Evolutionary conservation across 2,329 filamentous ascomycete species (phyloP).

Genomic region (Fusarium continuum): DNA sequence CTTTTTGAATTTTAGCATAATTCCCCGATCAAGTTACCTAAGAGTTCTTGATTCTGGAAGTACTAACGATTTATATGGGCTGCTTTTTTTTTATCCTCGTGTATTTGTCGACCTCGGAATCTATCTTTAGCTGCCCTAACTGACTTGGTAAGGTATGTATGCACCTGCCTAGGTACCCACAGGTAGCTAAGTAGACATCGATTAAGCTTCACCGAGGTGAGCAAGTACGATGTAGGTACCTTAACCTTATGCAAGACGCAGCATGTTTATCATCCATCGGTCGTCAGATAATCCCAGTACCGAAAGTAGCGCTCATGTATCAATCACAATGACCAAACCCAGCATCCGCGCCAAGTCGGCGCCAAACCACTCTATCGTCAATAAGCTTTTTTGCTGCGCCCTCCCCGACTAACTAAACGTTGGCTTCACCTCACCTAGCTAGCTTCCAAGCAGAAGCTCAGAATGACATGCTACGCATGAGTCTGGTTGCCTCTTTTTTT

Average conservation of each 20-base stretch:
- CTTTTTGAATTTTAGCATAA: too few relatives aligned
- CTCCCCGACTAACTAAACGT: constrained; percentile 22
- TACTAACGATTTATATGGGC: background rate
- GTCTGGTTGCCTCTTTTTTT: background rate
- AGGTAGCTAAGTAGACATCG: too few relatives aligned
- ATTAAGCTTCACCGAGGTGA: background rate
- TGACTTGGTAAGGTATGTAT: too few relatives aligned
- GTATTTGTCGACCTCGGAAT: background rate
- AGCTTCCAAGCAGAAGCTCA: constrained; percentile 17
- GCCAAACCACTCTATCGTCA: constrained; percentile 37
- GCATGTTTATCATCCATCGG: too few relatives aligned
- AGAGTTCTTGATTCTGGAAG: background rate
- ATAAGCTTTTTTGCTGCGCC: constrained; percentile 43
- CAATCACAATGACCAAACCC: background rate
- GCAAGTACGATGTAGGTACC: too few relatives aligned
- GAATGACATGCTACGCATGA: constrained; percentile 11
- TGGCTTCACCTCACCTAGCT: constrained; percentile 1
- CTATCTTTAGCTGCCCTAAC: background rate
- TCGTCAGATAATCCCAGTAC: too few relatives aligned
- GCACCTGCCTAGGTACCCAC: too few relatives aligned
- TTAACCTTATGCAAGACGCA: too few relatives aligned
- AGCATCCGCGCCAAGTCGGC: constrained; percentile 38
- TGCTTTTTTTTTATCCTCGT: background rate
- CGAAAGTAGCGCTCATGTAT: background rate
- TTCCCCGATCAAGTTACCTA: background rate